These are phyloP conservation scores for Fusarium newnesense DNA, from an alignment of 2,329 filamentous ascomycete species.

Conservation along the genomic window DNA sequence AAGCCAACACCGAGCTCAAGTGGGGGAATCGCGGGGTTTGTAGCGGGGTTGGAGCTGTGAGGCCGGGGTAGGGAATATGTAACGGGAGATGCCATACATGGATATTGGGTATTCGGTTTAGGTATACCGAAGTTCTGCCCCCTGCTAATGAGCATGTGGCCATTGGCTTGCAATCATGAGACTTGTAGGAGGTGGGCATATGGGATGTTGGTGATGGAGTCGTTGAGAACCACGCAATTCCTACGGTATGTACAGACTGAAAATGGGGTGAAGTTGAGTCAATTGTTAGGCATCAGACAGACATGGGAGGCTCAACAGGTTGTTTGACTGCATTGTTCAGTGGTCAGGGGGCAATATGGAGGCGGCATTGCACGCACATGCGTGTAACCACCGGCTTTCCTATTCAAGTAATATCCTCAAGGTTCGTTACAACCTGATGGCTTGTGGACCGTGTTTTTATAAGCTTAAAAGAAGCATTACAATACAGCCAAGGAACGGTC, in stretches of 20 bases:
- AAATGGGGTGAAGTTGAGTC: not conserved
- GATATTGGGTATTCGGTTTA: not conserved
- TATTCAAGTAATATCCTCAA: not conserved
- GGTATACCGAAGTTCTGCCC: not conserved
- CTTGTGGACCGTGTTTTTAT: not conserved
- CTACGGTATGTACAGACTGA: not conserved
- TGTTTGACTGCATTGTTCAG: not conserved
- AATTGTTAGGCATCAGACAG: not conserved
- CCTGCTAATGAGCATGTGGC: conserved; percentile 10
- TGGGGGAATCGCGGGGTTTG: conserved; percentile 29
- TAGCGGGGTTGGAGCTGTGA: conserved; percentile 19
- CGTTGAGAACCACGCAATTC: conserved; percentile 7
- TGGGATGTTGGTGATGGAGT: not conserved
- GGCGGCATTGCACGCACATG: not conserved
- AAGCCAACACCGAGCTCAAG: conserved; percentile 5
- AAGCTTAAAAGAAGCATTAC: not conserved
- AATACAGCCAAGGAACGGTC: not conserved
- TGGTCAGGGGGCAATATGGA: not conserved
- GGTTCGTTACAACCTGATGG: not conserved
- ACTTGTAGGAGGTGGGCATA: not conserved
- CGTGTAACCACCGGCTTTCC: not conserved
- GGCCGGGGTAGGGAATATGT: conserved; percentile 11
- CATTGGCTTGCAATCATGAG: conserved; percentile 7
- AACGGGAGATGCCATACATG: conserved; percentile 10
- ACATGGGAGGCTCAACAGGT: not conserved